Conservation (phyloP, 192 early-diverging fungal species). For the Lunasporangiospora selenospora region DNA sequence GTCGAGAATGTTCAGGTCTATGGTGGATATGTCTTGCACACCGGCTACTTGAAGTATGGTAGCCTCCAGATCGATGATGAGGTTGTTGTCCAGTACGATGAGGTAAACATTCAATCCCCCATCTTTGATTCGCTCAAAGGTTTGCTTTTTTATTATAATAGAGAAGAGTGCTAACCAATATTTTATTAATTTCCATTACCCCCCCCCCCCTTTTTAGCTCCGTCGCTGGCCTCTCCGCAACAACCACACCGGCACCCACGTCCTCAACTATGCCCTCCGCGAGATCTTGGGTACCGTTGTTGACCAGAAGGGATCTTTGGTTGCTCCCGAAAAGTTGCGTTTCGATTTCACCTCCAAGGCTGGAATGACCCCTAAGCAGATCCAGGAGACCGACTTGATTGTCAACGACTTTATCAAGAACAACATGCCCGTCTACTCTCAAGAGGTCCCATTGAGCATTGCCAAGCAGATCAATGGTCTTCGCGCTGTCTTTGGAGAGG, state of each 20-base stretch:
- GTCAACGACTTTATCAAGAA: slow-evolving; percentile 79
- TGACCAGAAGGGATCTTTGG: slow-evolving; percentile 97
- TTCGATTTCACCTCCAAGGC: slow-evolving; percentile 93
- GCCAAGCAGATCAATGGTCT: slow-evolving; percentile 91
- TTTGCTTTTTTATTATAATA: neutral
- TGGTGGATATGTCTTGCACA: slow-evolving; percentile 96
- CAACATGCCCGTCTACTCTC: slow-evolving; percentile 78
- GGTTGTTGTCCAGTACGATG: slow-evolving; percentile 86
- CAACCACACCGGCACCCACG: slow-evolving; percentile 97
- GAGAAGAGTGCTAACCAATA: neutral
- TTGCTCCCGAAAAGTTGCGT: slow-evolving; percentile 94
- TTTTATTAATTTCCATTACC: slow-evolving; percentile 3
- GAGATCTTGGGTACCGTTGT: slow-evolving; percentile 77
- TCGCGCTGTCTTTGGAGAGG: slow-evolving; percentile 97
- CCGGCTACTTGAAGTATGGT: slow-evolving; percentile 94
- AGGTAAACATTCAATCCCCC: slow-evolving; percentile 49
- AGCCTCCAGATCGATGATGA: slow-evolving; percentile 69
- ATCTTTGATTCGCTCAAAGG: neutral
- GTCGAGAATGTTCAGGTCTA: slow-evolving; percentile 94
- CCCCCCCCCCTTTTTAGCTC: slow-evolving; percentile 41
- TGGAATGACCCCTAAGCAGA: slow-evolving; percentile 42
- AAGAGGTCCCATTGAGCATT: slow-evolving; percentile 82
- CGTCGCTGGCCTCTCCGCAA: slow-evolving; percentile 90
- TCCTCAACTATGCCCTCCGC: slow-evolving; percentile 94
- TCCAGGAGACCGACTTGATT: slow-evolving; percentile 52